Evolutionary conservation across 129 eudicot genomes (phyloP).

Genomic region (Artemisia argyi): DNA sequence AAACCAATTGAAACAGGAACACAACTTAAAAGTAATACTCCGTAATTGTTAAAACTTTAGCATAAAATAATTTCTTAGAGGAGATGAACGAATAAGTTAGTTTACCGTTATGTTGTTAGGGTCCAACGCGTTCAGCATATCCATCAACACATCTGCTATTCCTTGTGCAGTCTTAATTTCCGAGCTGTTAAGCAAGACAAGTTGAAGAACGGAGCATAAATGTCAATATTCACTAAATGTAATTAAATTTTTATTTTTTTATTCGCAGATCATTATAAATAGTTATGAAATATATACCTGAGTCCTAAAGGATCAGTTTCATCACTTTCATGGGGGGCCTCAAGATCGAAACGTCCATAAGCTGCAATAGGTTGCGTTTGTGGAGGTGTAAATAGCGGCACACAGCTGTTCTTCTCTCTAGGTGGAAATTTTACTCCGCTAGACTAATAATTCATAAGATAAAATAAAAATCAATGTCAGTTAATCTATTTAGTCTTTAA

Average conservation of each 20-base stretch:
- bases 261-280: no score
- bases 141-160: conserved; percentile 73
- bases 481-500: background rate
- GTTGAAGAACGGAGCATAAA: no score
- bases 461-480: background rate
- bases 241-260: background rate
- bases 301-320: conserved; percentile 67
- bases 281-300: conserved; percentile 38
- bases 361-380: conserved; percentile 70
- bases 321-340: conserved; percentile 73
- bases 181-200: conserved; percentile 36
- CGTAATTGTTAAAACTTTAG: background rate
- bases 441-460: conserved; percentile 40
- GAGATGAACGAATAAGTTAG: no score
- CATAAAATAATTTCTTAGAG: background rate
- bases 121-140: conserved; percentile 79
- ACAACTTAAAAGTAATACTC: background rate
- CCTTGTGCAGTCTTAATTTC: conserved; percentile 91
- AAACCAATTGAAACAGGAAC: background rate
- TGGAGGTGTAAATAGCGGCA: conserved; percentile 86
- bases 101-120: conserved; percentile 63
- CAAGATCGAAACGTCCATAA: conserved; percentile 74
- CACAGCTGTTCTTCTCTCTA: conserved; percentile 73
- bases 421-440: conserved; percentile 94
- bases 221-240: background rate